These are phyloP conservation scores for Saksenaea oblongispora DNA, from an alignment of 371 early-diverging fungal genomes.

Conservation along the genomic window DNA sequence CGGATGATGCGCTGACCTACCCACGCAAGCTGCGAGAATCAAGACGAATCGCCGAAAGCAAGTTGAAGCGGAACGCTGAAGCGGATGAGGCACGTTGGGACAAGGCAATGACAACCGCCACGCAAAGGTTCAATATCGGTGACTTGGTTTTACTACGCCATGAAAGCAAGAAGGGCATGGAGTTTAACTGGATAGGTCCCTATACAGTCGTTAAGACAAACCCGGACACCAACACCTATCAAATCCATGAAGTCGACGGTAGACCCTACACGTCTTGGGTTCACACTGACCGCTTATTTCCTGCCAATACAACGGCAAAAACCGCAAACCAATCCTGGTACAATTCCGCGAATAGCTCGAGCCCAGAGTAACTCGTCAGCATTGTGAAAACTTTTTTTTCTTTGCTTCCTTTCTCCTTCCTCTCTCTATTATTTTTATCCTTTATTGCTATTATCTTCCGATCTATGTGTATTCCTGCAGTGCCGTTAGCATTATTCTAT, in stretches of 20 bases:
- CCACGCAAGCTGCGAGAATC: neutral
- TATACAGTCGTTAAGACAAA: neutral
- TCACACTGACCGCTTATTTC: neutral
- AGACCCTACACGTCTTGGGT: conserved; percentile 1
- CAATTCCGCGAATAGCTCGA: too few relatives aligned
- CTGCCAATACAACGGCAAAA: too few relatives aligned
- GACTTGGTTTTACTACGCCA: conserved; percentile 6
- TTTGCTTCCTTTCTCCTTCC: too few relatives aligned
- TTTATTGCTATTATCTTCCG: too few relatives aligned
- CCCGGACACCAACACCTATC: neutral
- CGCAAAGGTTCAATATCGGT: neutral
- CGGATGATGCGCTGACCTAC: neutral
- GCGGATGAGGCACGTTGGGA: too few relatives aligned
- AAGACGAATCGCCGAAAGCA: neutral
- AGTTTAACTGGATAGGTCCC: conserved; percentile 20
- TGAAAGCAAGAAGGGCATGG: conserved; percentile 11
- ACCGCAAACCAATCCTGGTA: too few relatives aligned
- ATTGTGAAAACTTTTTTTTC: neutral
- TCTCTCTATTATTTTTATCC: too few relatives aligned
- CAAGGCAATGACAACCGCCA: too few relatives aligned
- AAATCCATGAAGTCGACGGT: neutral
- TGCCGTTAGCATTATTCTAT: too few relatives aligned
- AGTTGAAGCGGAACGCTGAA: too few relatives aligned
- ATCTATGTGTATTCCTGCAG: too few relatives aligned
- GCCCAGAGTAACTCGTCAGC: too few relatives aligned